Conservation (phyloP, 345 rosid genomes). For the Eucalyptus polyanthemos region DNA sequence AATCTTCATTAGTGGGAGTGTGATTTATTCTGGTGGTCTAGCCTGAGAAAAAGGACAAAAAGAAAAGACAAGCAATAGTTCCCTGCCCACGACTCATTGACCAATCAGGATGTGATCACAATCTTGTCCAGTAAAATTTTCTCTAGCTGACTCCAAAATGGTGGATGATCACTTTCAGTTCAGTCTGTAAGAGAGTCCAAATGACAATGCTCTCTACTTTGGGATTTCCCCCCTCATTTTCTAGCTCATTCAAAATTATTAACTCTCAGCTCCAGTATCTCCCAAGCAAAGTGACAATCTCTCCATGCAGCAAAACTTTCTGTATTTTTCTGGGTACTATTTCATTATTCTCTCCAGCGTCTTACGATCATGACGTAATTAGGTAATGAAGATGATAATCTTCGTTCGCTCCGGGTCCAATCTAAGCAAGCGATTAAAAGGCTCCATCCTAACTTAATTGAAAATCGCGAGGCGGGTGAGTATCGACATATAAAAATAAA, state of each 20-base stretch:
- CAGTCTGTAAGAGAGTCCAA: neutral
- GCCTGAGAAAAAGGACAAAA: neutral
- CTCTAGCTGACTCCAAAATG: neutral
- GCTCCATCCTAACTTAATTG: no score
- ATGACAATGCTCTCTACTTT: neutral
- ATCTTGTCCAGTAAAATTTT: neutral
- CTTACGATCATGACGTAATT: rapidly evolving
- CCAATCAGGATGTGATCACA: neutral
- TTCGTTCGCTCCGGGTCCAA: neutral
- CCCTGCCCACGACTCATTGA: neutral
- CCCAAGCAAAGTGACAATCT: neutral
- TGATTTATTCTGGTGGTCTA: neutral
- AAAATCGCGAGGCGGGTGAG: no score
- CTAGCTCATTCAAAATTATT: neutral
- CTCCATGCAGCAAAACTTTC: neutral
- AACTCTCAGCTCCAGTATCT: neutral
- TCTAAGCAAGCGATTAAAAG: no score
- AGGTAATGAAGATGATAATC: neutral
- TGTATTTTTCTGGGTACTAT: neutral
- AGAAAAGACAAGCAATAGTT: neutral
- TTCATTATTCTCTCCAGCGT: neutral
- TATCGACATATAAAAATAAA: no score
- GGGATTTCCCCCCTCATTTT: neutral
- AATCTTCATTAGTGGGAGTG: neutral
- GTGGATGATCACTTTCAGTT: neutral